Base-by-base conservation (phyloP, 1,284 basidiomycete genomes). In the Ustilago hordei region DNA sequence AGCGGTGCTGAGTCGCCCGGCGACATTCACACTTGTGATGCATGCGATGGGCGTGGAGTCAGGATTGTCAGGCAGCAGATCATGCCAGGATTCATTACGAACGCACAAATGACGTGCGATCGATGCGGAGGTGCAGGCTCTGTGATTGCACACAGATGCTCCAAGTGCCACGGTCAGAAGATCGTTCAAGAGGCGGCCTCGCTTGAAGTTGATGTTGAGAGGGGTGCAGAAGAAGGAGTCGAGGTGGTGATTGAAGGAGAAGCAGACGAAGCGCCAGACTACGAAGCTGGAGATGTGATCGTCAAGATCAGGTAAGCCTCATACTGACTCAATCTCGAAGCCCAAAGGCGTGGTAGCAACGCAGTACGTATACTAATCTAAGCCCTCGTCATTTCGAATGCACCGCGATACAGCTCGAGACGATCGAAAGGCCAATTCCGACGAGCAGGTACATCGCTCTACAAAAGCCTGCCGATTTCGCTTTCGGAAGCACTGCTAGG, bases 61-160 rank as follows among this genome's bases (percentile, higher is more conserved):
- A 70, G 82, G 35, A 73, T 86, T 48, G 70, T 85, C 13, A 71
- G 80, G 19, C 84, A 86, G 70, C 83, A 86, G 60, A 84, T 86
- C 74, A 85, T 85, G 84, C 84, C 84, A 7, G 84, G 84, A 19
- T 86, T 85, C 48, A 75, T 82, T 39, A 85, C 84, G 12, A 83
- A 79, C 47, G 75, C 84, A 3, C 82, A 84, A 67, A 75, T 77
- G 65, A 70, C 70, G 4, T 86, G 84, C 55, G 78, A 81, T 47
- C 60, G 62, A 13, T 86, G 84, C 50, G 69, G 78, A 17, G 84
- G 84, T 19, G 67, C 66, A 17, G 84, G 84, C 11, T 78, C 70
- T 17, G 69, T 78, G 28, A 86, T 86, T 60, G 63, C 59, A 19
- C 78, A 82, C 63, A 65, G 45, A 15, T 86, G 84, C 61, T 45